phyloP scores from a whole-genome alignment of 2,329 filamentous ascomycete genomes.

The Neofusicoccum cordaticola region DNA sequence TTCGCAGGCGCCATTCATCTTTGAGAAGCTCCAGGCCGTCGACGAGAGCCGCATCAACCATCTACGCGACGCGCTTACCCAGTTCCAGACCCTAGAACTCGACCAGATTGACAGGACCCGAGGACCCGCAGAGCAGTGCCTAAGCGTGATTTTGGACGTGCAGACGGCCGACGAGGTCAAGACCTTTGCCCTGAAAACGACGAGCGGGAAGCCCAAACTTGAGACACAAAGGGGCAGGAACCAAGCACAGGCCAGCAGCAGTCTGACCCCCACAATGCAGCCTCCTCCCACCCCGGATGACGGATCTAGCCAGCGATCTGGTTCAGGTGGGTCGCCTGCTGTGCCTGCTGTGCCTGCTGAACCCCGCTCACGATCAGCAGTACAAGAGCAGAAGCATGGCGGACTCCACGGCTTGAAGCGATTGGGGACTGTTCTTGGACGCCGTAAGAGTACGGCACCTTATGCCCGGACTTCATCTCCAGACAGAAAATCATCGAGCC shows the following conservation, averaged over 20 bases:
- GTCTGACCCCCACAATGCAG: slow-evolving; percentile 4
- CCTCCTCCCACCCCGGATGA: slow-evolving; percentile 48
- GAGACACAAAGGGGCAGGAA: slow-evolving; percentile 32
- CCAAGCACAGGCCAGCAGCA: slow-evolving; percentile 3
- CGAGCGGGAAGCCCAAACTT: slow-evolving; percentile 33
- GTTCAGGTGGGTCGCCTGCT: slow-evolving; percentile 37
- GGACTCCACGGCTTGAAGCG: slow-evolving; percentile 35
- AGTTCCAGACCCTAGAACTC: slow-evolving; percentile 87
- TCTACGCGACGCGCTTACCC: slow-evolving; percentile 84
- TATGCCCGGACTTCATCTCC: slow-evolving; percentile 42
- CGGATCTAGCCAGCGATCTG: slow-evolving; percentile 54
- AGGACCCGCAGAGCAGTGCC: slow-evolving; percentile 70
- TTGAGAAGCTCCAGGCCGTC: slow-evolving; percentile 84
- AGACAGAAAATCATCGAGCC: slow-evolving; percentile 52
- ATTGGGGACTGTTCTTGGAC: slow-evolving; percentile 40
- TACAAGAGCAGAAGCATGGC: slow-evolving; percentile 33
- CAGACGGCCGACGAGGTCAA: slow-evolving; percentile 85
- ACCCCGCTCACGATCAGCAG: slow-evolving; percentile 21
- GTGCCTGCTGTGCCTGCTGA: slow-evolving; percentile 4
- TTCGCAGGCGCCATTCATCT: slow-evolving; percentile 89
- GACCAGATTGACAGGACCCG: slow-evolving; percentile 79
- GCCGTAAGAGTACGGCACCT: slow-evolving; percentile 30
- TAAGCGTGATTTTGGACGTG: slow-evolving; percentile 81
- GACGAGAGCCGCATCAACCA: slow-evolving; percentile 90
- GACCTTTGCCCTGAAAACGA: slow-evolving; percentile 57